Percentiles rank a stretch among this genome's conserved stretches.
These are phyloP conservation scores for Sporothrix euskadiensis DNA, from an alignment of 2,329 filamentous ascomycete genomes.

Conservation along the genomic window DNA sequence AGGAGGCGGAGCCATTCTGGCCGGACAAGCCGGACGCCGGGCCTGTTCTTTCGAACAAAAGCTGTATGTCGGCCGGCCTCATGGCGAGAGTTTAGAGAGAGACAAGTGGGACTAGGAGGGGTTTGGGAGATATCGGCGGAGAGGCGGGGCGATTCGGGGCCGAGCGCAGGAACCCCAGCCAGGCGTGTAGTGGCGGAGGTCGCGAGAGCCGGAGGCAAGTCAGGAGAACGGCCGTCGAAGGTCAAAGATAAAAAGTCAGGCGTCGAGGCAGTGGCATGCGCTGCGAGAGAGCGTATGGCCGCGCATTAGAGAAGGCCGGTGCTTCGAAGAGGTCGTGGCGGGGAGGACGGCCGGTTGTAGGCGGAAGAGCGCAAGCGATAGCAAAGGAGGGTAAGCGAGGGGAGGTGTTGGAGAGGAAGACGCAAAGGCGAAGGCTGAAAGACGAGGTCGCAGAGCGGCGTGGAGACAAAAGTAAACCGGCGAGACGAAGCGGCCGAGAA, in stretches of 20 bases:
- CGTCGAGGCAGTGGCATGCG: not conserved
- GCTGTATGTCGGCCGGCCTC: slow-evolving; percentile 29
- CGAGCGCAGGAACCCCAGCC: not conserved
- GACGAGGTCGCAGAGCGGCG: not conserved
- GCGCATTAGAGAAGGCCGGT: not conserved
- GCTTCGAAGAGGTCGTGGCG: not conserved
- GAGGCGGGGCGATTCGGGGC: not conserved
- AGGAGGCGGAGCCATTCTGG: slow-evolving; percentile 5
- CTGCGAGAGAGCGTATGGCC: not conserved
- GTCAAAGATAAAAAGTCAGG: not conserved
- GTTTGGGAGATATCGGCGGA: not conserved
- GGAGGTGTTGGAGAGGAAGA: not conserved
- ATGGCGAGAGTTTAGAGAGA: not conserved
- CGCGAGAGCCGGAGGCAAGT: not conserved
- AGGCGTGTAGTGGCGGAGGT: not conserved
- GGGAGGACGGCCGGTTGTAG: not conserved
- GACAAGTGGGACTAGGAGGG: not conserved
- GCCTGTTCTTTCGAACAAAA: slow-evolving; percentile 22
- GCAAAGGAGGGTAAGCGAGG: not conserved
- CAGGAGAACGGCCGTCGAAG: not conserved
- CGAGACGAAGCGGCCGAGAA: not conserved
- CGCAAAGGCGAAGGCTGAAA: not conserved
- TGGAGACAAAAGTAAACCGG: not conserved
- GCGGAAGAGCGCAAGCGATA: not conserved
- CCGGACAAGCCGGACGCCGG: not conserved